A percentile compares a stretch with the other conserved stretches of the same genome.
phyloP scores from a whole-genome alignment of 2,329 filamentous ascomycete genomes.

The Alternaria sp. region DNA sequence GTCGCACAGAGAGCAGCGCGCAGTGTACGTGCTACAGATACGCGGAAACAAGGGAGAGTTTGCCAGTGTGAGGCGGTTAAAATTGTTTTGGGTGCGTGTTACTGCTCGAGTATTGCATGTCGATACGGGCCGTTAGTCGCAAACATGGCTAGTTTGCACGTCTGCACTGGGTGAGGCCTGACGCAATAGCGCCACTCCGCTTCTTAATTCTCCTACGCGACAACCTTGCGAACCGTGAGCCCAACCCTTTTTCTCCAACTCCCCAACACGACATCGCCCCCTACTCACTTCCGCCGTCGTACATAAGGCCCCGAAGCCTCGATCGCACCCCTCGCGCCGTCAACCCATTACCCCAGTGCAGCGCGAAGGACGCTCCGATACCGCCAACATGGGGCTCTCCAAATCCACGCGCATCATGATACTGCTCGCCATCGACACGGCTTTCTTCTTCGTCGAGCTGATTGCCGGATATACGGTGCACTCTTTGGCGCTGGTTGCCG shows the following conservation, averaged over 20 bases:
- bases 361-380: conserved; percentile 14
- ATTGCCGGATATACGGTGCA: conserved; percentile 83
- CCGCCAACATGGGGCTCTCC: conserved; percentile 77
- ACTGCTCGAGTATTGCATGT: not conserved
- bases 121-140: not conserved
- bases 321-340: not conserved
- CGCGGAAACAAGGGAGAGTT: not conserved
- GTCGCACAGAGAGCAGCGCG: not conserved
- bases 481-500: conserved; percentile 91
- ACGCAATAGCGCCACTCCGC: conserved; percentile 9
- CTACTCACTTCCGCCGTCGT: not conserved
- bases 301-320: conserved; percentile 2
- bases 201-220: conserved; percentile 4
- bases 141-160: not conserved
- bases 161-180: conserved; percentile 6
- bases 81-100: not conserved
- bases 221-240: conserved; percentile 7
- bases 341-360: not conserved
- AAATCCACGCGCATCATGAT: conserved; percentile 93
- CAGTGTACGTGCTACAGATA: not conserved
- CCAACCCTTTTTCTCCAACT: not conserved
- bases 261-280: not conserved
- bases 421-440: conserved; percentile 87
- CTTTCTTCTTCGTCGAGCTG: conserved; percentile 91
- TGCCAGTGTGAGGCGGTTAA: not conserved